These are phyloP conservation scores for Trichoderma asperelloides DNA, from an alignment of 495 filamentous ascomycete genomes.

Conservation along the genomic window DNA sequence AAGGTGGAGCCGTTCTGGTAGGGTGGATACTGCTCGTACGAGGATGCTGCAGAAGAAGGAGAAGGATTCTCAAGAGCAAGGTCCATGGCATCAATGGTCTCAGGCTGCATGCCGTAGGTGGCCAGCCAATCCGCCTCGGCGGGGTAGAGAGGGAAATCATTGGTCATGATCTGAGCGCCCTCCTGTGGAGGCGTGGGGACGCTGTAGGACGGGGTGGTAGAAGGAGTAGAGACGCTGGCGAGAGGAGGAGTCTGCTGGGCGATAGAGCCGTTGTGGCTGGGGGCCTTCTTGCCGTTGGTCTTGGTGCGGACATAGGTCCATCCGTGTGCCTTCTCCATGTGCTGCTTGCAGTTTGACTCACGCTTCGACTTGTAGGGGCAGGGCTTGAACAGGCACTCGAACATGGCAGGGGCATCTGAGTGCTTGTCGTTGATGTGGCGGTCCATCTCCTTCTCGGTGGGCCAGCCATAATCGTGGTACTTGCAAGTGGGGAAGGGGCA, in stretches of 20 bases:
- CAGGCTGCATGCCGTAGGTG: constrained; percentile 18
- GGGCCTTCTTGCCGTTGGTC: constrained; percentile 58
- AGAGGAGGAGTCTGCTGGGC: constrained; percentile 46
- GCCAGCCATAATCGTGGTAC: constrained; percentile 81
- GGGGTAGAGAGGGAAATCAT: constrained; percentile 35
- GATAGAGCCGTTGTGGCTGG: constrained; percentile 23
- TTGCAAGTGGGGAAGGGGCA: constrained; percentile 74
- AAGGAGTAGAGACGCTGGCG: constrained; percentile 44
- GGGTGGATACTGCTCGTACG: constrained; percentile 34
- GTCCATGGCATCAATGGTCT: constrained; percentile 32
- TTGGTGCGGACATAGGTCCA: constrained; percentile 88
- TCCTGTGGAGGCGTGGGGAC: constrained; percentile 38
- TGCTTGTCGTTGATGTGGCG: constrained; percentile 95
- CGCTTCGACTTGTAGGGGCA: constrained; percentile 94
- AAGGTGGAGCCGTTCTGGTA: constrained; percentile 39
- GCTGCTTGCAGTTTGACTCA: constrained; percentile 97
- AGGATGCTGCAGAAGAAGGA: constrained; percentile 35
- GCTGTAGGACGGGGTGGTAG: constrained; percentile 27
- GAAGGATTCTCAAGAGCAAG: constrained; percentile 43
- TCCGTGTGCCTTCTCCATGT: constrained; percentile 96
- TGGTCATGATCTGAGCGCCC: constrained; percentile 21
- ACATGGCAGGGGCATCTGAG: constrained; percentile 64
- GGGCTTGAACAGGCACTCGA: constrained; percentile 69
- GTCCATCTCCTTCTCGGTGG: constrained; percentile 94
- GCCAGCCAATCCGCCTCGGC: constrained; percentile 27